A percentile compares a stretch with the other conserved stretches of the same genome.
phyloP scores from a whole-genome alignment of 768 basidiomycete genomes.

The Boletus eberwhitei region DNA sequence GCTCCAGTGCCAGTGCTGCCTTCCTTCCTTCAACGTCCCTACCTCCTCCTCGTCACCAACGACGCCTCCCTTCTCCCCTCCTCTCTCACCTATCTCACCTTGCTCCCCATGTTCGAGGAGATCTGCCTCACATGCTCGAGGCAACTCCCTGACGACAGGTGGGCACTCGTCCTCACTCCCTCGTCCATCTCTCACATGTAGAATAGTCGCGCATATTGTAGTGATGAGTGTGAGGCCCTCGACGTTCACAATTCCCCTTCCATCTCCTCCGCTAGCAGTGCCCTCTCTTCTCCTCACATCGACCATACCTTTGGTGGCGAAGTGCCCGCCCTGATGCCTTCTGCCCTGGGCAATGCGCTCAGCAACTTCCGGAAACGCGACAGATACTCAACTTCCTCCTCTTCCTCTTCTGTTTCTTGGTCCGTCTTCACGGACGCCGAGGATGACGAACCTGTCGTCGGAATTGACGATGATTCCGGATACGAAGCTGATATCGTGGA shows the following conservation, averaged over 20 bases:
- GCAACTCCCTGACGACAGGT: slow-evolving; percentile 62
- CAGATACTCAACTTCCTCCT: slow-evolving; percentile 57
- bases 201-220: slow-evolving; percentile 66
- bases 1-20: slow-evolving; percentile 14
- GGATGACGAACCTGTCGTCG: slow-evolving; percentile 39
- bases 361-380: slow-evolving; percentile 42
- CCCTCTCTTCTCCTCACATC: slow-evolving; percentile 65
- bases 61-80: neutral
- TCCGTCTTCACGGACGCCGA: slow-evolving; percentile 65
- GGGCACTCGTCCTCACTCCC: slow-evolving; percentile 27
- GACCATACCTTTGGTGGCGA: slow-evolving; percentile 52
- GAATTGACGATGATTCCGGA: slow-evolving; percentile 34
- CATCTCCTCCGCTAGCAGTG: slow-evolving; percentile 61
- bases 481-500: slow-evolving; percentile 34
- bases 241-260: slow-evolving; percentile 63
- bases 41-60: slow-evolving; percentile 8
- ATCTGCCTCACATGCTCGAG: slow-evolving; percentile 71
- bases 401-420: slow-evolving; percentile 66
- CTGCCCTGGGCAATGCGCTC: slow-evolving; percentile 54
- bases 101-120: slow-evolving; percentile 68
- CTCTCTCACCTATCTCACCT: neutral
- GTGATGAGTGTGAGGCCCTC: slow-evolving; percentile 58
- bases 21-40: slow-evolving; percentile 20
- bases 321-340: slow-evolving; percentile 63
- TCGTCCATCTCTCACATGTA: slow-evolving; percentile 17